Evolutionary conservation across 306 rosid genomes (phyloP).

Genomic region (Cucurbita moschata): DNA sequence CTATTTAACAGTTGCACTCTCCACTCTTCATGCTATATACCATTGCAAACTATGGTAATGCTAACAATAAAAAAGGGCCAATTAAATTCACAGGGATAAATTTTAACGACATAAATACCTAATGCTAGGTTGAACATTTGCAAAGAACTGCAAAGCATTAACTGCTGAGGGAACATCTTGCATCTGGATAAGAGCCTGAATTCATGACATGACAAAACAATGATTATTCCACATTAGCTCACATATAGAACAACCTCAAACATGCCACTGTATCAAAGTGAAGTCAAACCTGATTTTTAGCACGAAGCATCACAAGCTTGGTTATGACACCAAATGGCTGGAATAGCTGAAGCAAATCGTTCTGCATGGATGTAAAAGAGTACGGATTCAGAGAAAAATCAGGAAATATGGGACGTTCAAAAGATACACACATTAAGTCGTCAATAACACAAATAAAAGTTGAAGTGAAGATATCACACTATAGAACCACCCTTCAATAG

Average conservation of each 20-base stretch:
- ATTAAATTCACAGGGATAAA: not conserved
- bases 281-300: slow-evolving; percentile 81
- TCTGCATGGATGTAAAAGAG: slow-evolving; percentile 30
- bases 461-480: not conserved
- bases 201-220: slow-evolving; percentile 1
- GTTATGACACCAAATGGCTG: slow-evolving; percentile 97
- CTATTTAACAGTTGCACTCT: not conserved
- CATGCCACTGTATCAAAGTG: not conserved
- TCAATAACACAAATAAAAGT: not conserved
- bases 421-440: not conserved
- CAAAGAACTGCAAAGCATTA: slow-evolving; percentile 70
- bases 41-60: not conserved
- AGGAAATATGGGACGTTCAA: not conserved
- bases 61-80: not conserved
- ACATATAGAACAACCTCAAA: slow-evolving; percentile 2
- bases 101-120: slow-evolving; percentile 32
- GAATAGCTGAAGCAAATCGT: slow-evolving; percentile 94
- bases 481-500: not conserved
- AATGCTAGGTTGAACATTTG: slow-evolving; percentile 74
- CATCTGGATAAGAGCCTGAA: slow-evolving; percentile 96
- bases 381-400: slow-evolving; percentile 1
- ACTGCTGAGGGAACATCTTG: slow-evolving; percentile 83
- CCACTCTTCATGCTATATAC: not conserved
- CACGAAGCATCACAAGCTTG: slow-evolving; percentile 98
- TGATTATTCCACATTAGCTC: not conserved